phyloP scores from a whole-genome alignment of 2,329 filamentous ascomycete species.

The Aplosporella prunicola region DNA sequence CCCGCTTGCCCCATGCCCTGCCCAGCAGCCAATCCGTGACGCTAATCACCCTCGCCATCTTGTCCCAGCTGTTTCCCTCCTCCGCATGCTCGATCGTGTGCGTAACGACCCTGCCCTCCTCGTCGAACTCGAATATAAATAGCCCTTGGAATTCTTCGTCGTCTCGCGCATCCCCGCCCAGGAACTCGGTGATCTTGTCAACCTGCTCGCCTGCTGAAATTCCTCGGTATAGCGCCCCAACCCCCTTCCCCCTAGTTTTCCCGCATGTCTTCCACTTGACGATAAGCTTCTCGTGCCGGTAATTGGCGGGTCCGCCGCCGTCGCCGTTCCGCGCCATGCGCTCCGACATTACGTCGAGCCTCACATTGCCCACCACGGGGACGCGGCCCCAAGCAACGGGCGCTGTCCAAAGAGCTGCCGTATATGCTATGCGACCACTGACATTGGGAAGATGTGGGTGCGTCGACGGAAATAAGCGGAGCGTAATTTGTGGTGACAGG shows the following conservation, averaged over 20 bases:
- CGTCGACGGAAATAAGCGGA: constrained; percentile 60
- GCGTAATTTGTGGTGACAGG: constrained; percentile 51
- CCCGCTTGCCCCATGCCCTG: constrained; percentile 51
- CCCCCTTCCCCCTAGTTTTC: constrained; percentile 39
- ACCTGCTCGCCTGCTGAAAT: constrained; percentile 37
- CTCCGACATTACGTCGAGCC: constrained; percentile 78
- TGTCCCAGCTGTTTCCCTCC: constrained; percentile 73
- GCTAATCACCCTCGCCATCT: constrained; percentile 75
- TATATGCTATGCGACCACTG: constrained; percentile 80
- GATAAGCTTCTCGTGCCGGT: constrained; percentile 66
- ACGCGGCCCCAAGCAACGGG: constrained; percentile 93
- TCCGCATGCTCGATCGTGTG: constrained; percentile 94
- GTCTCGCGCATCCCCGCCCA: constrained; percentile 41
- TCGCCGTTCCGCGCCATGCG: constrained; percentile 61
- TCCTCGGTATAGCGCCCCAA: constrained; percentile 35
- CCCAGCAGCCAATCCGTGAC: constrained; percentile 92
- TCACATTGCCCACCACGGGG: constrained; percentile 82
- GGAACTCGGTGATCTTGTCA: constrained; percentile 46
- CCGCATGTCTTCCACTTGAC: constrained; percentile 77
- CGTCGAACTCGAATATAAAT: constrained; percentile 93
- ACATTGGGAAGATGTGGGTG: constrained; percentile 89
- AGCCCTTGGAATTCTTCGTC: constrained; percentile 74
- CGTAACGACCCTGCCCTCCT: constrained; percentile 68
- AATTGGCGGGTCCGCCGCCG: constrained; percentile 26
- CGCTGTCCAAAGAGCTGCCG: constrained; percentile 88